Base-by-base conservation (phyloP, 164 flowering plant genomes). In the Houttuynia cordata region DNA sequence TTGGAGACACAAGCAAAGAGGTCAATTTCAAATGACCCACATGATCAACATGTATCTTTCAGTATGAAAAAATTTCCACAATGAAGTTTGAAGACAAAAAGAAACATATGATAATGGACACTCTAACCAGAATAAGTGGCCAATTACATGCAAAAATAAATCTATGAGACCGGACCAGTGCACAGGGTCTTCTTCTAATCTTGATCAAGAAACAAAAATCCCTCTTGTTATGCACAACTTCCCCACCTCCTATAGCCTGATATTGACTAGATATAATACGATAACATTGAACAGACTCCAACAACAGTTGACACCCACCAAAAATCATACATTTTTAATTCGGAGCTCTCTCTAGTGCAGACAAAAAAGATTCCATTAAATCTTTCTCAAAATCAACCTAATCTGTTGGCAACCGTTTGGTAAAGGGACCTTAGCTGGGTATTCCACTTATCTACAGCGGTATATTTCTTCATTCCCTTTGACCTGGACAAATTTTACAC, bases 361-460 rank as follows among this genome's bases (percentile, higher is more conserved):
- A 30, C 6, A 30, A 30, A 17, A 30, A 17, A 18, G 3, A 34
- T 15, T 12, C 20, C 17, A 8, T 7, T 57, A 12, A 25, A 56
- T 56, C 68, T 14, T 23, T 42, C 24, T 22, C 14, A 18, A 22
- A 52, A 10, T 82, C 74, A 82, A 65, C 76, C 76, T 10, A 93
- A 81, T 61, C 93, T 68, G 68, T 83, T 90, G 79, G 77, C 65
- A 25, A 94, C 64, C 39, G 89, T 87, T 66, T 83, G 96, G 61
- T 76, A 80, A 17, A 94, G 82, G 21, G 93, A 84, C 70, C 69
- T 77, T 9, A 94, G 88, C 80, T 91, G 99, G 14, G 90, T 79
- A 79, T 91, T 94, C 99, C 99, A 94, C 72, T 91, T 94, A 42
- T 94, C 96, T 57, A 94, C 71, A n/a, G 97, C 96, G 10, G 84